A percentile compares a stretch with the other conserved stretches of the same genome.
phyloP scores from a whole-genome alignment of 768 basidiomycete species.

The Trametes cinnabarina region DNA sequence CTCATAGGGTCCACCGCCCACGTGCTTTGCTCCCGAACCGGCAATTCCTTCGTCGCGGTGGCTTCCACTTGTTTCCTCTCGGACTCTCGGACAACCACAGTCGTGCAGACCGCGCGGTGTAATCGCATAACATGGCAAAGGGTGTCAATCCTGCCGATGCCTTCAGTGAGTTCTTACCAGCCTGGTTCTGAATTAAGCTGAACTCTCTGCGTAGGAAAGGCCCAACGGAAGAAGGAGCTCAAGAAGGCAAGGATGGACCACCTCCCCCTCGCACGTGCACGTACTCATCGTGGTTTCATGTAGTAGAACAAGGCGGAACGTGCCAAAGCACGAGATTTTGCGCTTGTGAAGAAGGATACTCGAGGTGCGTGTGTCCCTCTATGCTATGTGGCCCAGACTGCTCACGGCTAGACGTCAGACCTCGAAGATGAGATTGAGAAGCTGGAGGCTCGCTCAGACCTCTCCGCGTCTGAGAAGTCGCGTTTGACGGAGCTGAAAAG shows the following conservation, averaged over 20 bases:
- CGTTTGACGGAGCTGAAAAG: slow-evolving; percentile 68
- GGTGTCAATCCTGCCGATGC: slow-evolving; percentile 93
- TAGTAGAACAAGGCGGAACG: slow-evolving; percentile 91
- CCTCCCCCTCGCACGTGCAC: background rate
- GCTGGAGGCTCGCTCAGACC: slow-evolving; percentile 49
- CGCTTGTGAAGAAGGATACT: slow-evolving; percentile 94
- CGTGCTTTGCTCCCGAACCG: slow-evolving; percentile 25
- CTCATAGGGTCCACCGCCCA: slow-evolving; percentile 24
- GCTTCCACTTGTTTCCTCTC: no score
- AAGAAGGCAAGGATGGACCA: slow-evolving; percentile 68
- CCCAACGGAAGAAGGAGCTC: slow-evolving; percentile 89
- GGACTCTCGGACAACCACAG: background rate
- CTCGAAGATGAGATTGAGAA: slow-evolving; percentile 78
- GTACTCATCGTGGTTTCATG: slow-evolving; percentile 22
- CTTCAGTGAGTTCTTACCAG: slow-evolving; percentile 54
- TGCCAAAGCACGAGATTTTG: slow-evolving; percentile 78
- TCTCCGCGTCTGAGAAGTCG: slow-evolving; percentile 53
- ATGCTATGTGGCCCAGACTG: background rate
- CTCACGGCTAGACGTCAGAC: slow-evolving; percentile 42
- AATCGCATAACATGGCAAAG: slow-evolving; percentile 61
- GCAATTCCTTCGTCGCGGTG: background rate
- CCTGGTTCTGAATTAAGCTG: background rate
- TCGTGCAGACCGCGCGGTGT: background rate
- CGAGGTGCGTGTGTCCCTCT: slow-evolving; percentile 47
- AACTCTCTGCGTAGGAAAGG: slow-evolving; percentile 66